phyloP scores from a whole-genome alignment of 306 rosid species.

The Luffa aegyptiaca region DNA sequence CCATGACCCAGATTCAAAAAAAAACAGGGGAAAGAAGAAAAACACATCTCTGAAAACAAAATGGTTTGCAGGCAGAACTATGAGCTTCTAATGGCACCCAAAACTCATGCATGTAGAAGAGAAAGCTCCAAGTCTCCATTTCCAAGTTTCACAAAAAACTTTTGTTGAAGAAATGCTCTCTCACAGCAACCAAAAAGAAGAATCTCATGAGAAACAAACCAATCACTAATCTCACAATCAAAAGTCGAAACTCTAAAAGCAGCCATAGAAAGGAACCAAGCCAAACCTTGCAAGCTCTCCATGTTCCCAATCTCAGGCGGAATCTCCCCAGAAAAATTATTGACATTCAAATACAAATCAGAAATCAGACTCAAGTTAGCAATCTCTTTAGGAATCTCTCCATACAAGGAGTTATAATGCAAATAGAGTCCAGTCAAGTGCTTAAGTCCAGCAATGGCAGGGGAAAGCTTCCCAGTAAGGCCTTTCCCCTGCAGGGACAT shows the following conservation, averaged over 20 bases:
- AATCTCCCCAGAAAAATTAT: conserved; percentile 36
- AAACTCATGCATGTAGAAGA: neutral
- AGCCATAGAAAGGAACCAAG: neutral
- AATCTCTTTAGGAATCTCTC: conserved; percentile 32
- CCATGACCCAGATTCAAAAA: neutral
- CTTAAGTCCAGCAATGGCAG: conserved; percentile 30
- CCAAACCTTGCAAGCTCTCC: conserved; percentile 40
- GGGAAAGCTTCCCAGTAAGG: conserved; percentile 29
- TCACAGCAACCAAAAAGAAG: neutral
- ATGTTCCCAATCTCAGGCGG: conserved; percentile 31
- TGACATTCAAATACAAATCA: conserved; percentile 43
- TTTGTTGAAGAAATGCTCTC: neutral
- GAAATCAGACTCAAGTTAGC: conserved; percentile 22
- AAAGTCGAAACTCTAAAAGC: neutral
- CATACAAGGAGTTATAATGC: conserved; percentile 39
- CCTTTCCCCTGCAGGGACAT: conserved; percentile 47
- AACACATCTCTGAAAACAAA: neutral
- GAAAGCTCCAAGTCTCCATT: neutral
- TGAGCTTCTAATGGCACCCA: neutral
- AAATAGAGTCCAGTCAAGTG: conserved; percentile 43
- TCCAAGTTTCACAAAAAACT: neutral
- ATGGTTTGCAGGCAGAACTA: neutral
- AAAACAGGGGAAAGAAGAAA: neutral
- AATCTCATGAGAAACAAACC: neutral
- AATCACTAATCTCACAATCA: neutral